A percentile compares a stretch with the other conserved stretches of the same genome.
These are phyloP conservation scores for Aspergillus eucalypticola DNA, from an alignment of 2,329 filamentous ascomycete species.

Conservation along the genomic window DNA sequence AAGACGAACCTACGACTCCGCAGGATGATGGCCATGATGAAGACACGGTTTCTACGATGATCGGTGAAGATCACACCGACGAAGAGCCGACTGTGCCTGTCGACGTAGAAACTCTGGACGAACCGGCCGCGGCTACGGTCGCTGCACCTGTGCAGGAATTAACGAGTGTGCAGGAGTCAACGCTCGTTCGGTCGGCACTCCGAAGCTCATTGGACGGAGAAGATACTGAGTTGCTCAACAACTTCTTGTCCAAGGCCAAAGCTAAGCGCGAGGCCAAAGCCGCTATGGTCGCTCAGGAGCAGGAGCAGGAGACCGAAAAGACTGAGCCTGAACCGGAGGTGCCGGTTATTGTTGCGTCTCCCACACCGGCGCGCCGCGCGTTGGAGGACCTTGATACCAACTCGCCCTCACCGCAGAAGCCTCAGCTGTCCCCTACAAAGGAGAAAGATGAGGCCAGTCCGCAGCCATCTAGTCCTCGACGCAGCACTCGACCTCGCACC, in stretches of 20 bases:
- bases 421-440: conserved; percentile 33
- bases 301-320: conserved; percentile 17
- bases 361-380: conserved; percentile 35
- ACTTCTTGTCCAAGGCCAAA: conserved; percentile 44
- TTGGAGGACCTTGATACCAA: conserved; percentile 42
- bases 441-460: conserved; percentile 17
- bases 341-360: conserved; percentile 19
- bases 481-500: conserved; percentile 37
- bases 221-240: conserved; percentile 41
- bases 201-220: conserved; percentile 41
- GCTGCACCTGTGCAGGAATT: conserved; percentile 25
- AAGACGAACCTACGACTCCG: conserved; percentile 1
- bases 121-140: conserved; percentile 6
- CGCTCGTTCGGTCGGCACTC: conserved; percentile 39
- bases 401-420: conserved; percentile 40
- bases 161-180: conserved; percentile 34
- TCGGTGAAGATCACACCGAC: conserved; percentile 14
- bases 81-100: conserved; percentile 2
- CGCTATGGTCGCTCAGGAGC: conserved; percentile 11
- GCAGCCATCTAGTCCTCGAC: conserved; percentile 34
- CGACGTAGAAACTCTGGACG: neutral
- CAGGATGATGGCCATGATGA: conserved; percentile 7
- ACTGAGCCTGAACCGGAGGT: conserved; percentile 16
- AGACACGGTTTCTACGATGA: conserved; percentile 12
- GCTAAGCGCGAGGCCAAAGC: conserved; percentile 43